phyloP scores from a whole-genome alignment of 148 eudicot genomes.

The Linanthus parryae region DNA sequence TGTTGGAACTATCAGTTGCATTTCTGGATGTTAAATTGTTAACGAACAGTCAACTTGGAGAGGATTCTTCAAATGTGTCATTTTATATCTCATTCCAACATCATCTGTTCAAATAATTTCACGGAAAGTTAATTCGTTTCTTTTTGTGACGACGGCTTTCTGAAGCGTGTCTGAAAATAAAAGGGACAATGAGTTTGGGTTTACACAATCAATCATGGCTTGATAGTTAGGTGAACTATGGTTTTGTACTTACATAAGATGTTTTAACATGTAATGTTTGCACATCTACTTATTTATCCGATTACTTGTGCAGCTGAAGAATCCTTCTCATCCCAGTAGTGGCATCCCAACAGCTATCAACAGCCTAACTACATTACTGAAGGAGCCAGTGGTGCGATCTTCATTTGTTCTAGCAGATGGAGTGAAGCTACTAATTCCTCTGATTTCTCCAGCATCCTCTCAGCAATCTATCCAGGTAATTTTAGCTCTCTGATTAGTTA shows the following conservation, averaged over 20 bases:
- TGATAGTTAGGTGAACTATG: too few species aligned
- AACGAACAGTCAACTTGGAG: too few species aligned
- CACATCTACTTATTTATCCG: constrained; percentile 2
- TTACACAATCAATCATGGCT: too few species aligned
- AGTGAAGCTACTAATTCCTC: constrained; percentile 84
- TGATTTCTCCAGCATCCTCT: constrained; percentile 85
- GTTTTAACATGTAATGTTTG: neutral
- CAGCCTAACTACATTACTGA: constrained; percentile 74
- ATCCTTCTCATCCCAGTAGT: constrained; percentile 81
- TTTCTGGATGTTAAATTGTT: too few species aligned
- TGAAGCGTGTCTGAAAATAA: too few species aligned
- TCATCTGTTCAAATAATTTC: too few species aligned
- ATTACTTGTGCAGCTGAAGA: constrained; percentile 62
- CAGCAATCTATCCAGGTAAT: constrained; percentile 90
- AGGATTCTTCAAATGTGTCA: too few species aligned
- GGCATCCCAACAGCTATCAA: constrained; percentile 67
- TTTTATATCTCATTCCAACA: too few species aligned
- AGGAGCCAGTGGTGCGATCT: constrained; percentile 85
- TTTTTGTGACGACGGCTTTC: too few species aligned
- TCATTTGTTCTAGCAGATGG: constrained; percentile 94
- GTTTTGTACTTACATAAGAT: neutral
- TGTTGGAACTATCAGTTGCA: too few species aligned
- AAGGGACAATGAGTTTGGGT: too few species aligned
- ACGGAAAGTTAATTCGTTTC: too few species aligned
- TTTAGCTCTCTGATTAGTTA: constrained; percentile 1